A percentile compares a stretch with the other conserved stretches of the same genome.
phyloP scores from a whole-genome alignment of 768 basidiomycete species.

The Podaxis pistillaris region DNA sequence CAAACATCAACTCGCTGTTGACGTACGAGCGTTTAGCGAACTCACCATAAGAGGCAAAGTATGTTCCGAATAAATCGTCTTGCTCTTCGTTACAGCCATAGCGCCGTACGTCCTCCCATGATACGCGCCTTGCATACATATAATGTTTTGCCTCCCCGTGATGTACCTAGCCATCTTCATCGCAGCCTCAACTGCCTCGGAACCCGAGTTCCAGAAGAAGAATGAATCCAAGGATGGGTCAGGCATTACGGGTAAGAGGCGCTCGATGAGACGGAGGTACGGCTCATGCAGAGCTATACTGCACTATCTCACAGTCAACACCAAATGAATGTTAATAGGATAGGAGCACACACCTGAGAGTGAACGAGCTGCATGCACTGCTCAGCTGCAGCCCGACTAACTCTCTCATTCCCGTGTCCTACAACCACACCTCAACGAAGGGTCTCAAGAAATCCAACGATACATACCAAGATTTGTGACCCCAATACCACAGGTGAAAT shows the following conservation, averaged over 20 bases:
- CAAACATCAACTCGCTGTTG: not conserved
- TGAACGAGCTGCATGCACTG: constrained; percentile 83
- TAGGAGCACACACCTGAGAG: constrained; percentile 51
- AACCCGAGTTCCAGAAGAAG: constrained; percentile 97
- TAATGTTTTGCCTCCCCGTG: constrained; percentile 85
- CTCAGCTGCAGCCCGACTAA: constrained; percentile 85
- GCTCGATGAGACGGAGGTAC: constrained; percentile 84
- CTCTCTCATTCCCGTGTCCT: constrained; percentile 88
- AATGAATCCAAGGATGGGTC: constrained; percentile 89
- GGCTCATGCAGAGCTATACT: constrained; percentile 87
- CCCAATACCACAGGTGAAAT: constrained; percentile 88
- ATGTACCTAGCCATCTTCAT: constrained; percentile 81
- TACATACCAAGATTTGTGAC: constrained; percentile 77
- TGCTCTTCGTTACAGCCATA: constrained; percentile 92
- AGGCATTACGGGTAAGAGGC: constrained; percentile 86
- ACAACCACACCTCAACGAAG: constrained; percentile 3
- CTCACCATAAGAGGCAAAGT: constrained; percentile 78
- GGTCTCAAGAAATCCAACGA: not conserved
- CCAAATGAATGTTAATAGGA: not conserved
- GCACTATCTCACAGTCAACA: constrained; percentile 47
- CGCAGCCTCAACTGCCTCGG: constrained; percentile 88
- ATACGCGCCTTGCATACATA: constrained; percentile 86
- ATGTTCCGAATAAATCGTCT: constrained; percentile 86
- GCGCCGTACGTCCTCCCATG: constrained; percentile 94
- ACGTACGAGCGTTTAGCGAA: not conserved